Evolutionary conservation across 129 eudicot species (phyloP), one percentile per base, ranked within the genome.

Genomic region (Dittrichia graveolens): DNA sequence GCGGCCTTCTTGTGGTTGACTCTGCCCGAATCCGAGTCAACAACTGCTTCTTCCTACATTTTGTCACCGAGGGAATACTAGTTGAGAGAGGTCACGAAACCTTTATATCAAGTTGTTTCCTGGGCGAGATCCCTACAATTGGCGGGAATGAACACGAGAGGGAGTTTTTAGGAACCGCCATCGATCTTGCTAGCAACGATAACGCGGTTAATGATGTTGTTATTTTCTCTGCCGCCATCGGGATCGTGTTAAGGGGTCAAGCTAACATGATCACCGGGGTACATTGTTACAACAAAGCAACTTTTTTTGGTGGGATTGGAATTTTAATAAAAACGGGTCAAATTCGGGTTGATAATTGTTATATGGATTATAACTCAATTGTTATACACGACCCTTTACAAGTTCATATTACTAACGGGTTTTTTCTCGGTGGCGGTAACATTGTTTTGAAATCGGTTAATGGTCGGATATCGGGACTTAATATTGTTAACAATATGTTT

Each of bases 281-380:
- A 4, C 97, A 91, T 71, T 91, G 95, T 53, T 87, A 91, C 53
- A 88, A 88, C 68, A 91, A 91, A 65, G 97, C 97, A 1, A 78
- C 91, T 5, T 78, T 24, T 56, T 91, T 88, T 39, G 95, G 97
- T 0, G 97, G 97, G 3, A 70, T 84, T 2, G 95, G 97, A 3
- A 88, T 91, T 38, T 62, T 81, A 34, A 65, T 91, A 13, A 80
- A 85, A 83, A 67, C 91, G 0, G 91, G 83, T 3, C 88, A 85
- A 40, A 83, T 75, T 10, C 65, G 97, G 42, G 74, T 88, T 0
- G 85, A 75, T 19, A 77, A 78, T 66, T 81, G 80, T 19, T 90
- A 90, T 72, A 53, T 91, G 65, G 97, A 91, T 74, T 91, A 74
- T 59, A 91, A 84, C 57, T 61, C 83, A 8, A 76, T 91, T 0